Conservation (phyloP, 352 stramenopile genomes). For the Phytopythium helicoides region DNA sequence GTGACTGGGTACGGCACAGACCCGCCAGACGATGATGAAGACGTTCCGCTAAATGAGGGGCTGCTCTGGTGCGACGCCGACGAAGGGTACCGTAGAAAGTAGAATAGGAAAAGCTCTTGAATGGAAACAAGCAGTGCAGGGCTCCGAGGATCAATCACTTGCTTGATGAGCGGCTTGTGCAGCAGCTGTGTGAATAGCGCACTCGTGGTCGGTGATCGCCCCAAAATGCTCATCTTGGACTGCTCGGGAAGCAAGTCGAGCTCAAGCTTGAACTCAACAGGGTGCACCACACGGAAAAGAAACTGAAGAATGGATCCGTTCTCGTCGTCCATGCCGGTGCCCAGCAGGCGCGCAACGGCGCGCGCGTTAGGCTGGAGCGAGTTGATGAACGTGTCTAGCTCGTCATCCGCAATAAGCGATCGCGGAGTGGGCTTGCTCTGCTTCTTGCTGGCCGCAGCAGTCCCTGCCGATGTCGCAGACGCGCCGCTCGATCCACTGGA, state of each 20-base stretch:
- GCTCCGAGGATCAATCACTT: constrained; percentile 69
- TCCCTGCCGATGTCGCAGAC: constrained; percentile 6
- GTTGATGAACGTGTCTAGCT: constrained; percentile 52
- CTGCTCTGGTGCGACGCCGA: constrained; percentile 65
- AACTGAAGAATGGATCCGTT: constrained; percentile 80
- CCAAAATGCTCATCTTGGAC: constrained; percentile 76
- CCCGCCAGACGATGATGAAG: not conserved
- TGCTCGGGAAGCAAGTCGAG: constrained; percentile 78
- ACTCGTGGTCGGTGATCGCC: constrained; percentile 57
- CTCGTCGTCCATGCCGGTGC: constrained; percentile 55
- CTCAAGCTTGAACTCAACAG: constrained; percentile 79
- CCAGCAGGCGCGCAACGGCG: constrained; percentile 56
- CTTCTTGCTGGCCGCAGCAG: constrained; percentile 19
- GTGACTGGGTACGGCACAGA: no score
- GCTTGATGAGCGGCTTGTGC: constrained; percentile 78
- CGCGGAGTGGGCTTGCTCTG: constrained; percentile 42
- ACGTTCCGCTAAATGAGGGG: constrained; percentile 8
- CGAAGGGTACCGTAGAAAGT: constrained; percentile 78
- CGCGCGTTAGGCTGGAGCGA: constrained; percentile 47
- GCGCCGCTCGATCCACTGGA: not conserved
- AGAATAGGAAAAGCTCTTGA: constrained; percentile 83
- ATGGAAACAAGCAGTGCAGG: constrained; percentile 82
- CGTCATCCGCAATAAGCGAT: constrained; percentile 41
- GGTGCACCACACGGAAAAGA: constrained; percentile 70
- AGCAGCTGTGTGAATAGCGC: constrained; percentile 81